phyloP scores from a whole-genome alignment of 73 alveolate species.

The Tetrahymena thermophila region DNA sequence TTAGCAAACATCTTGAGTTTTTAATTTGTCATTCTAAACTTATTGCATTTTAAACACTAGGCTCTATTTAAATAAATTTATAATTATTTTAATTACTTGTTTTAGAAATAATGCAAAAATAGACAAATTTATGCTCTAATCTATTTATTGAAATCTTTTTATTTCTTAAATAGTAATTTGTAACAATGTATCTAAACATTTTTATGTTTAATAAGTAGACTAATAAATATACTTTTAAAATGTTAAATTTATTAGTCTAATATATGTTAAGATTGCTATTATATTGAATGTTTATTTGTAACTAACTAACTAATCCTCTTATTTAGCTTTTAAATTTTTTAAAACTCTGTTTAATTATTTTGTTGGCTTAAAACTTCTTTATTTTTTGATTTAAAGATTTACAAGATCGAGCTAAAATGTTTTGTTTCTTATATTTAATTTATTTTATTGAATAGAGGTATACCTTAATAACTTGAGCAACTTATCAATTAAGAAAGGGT shows the following conservation, averaged over 20 bases:
- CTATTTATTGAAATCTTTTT: background rate
- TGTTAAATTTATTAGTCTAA: no score
- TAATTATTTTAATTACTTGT: background rate
- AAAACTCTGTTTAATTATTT: no score
- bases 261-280: background rate
- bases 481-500: constrained; percentile 63
- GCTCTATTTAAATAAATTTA: background rate
- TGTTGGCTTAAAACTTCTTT: background rate
- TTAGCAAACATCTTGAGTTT: background rate
- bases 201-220: no score
- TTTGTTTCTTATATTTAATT: no score
- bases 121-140: background rate
- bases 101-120: background rate
- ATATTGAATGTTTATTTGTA: no score
- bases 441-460: background rate
- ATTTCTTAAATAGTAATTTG: background rate
- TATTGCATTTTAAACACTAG: background rate
- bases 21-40: background rate
- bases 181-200: no score
- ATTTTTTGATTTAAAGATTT: no score
- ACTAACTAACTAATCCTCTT: background rate
- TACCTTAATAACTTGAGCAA: constrained; percentile 59
- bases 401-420: background rate
- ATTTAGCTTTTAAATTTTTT: background rate
- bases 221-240: background rate